Conservation (phyloP, 768 basidiomycete species). For the Crepidotus variabilis region DNA sequence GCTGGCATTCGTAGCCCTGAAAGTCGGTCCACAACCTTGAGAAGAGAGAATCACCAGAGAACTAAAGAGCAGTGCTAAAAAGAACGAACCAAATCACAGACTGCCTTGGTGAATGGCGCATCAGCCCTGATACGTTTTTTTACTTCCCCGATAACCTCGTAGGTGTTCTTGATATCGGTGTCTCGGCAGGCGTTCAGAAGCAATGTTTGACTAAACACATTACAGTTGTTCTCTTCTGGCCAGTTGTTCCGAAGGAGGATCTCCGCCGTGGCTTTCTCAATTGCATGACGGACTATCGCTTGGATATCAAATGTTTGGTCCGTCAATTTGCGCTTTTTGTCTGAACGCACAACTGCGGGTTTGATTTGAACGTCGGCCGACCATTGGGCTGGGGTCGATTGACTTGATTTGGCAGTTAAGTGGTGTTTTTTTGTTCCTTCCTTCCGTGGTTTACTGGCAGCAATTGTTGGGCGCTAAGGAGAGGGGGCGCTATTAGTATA, state of each 20-base stretch:
- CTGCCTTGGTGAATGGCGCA: neutral
- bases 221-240: neutral
- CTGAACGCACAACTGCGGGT: no score
- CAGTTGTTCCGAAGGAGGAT: neutral
- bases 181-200: neutral
- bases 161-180: neutral
- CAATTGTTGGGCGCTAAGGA: no score
- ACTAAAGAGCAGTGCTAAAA: neutral
- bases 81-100: neutral
- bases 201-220: neutral
- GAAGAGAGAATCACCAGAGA: neutral
- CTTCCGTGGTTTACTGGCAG: no score
- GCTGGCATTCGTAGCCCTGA: neutral
- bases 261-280: neutral
- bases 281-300: neutral
- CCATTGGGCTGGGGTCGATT: no score
- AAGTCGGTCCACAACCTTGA: neutral
- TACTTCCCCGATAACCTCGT: neutral
- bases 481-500: no score
- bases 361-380: no score
- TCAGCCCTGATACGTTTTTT: neutral
- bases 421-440: no score
- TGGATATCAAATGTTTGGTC: neutral
- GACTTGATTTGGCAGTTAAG: no score
- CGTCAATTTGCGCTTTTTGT: neutral